A percentile compares a stretch with the other conserved stretches of the same genome.
Conservation (phyloP, 1,139 yeast genomes). For the Hansenula anomala region DNA sequence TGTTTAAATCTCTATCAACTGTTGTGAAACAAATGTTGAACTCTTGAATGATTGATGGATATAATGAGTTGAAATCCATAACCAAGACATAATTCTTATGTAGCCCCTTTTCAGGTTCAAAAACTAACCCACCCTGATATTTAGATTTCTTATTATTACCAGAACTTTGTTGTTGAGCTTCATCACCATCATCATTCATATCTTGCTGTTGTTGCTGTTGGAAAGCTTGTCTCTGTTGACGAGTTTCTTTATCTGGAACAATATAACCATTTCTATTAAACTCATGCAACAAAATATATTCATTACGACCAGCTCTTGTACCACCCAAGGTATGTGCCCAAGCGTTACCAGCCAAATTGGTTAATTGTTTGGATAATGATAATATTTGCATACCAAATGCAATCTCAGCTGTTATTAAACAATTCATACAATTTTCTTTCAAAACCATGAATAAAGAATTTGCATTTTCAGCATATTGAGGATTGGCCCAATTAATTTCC, state of each 20-base stretch:
- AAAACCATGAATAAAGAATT: constrained; percentile 63
- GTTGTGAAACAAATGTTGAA: constrained; percentile 97
- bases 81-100: constrained; percentile 87
- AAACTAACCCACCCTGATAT: constrained; percentile 93
- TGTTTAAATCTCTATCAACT: constrained; percentile 64
- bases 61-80: constrained; percentile 97
- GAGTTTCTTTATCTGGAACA: constrained; percentile 81
- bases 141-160: constrained; percentile 69
- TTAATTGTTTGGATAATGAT: constrained; percentile 85
- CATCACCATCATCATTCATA: constrained; percentile 27
- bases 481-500: constrained; percentile 70
- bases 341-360: constrained; percentile 94
- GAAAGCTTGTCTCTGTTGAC: constrained; percentile 34
- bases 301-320: constrained; percentile 95
- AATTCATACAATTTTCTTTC: constrained; percentile 63
- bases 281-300: constrained; percentile 88
- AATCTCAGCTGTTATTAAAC: constrained; percentile 69
- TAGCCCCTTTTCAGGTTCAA: constrained; percentile 94
- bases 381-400: constrained; percentile 82
- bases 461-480: constrained; percentile 65
- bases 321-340: constrained; percentile 96
- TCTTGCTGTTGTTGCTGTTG: constrained; percentile 25
- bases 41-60: constrained; percentile 97
- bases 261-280: constrained; percentile 76
- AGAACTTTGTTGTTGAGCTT: constrained; percentile 34